Evolutionary conservation across 768 basidiomycete species (phyloP).

Genomic region (Steccherinum ochraceum): DNA sequence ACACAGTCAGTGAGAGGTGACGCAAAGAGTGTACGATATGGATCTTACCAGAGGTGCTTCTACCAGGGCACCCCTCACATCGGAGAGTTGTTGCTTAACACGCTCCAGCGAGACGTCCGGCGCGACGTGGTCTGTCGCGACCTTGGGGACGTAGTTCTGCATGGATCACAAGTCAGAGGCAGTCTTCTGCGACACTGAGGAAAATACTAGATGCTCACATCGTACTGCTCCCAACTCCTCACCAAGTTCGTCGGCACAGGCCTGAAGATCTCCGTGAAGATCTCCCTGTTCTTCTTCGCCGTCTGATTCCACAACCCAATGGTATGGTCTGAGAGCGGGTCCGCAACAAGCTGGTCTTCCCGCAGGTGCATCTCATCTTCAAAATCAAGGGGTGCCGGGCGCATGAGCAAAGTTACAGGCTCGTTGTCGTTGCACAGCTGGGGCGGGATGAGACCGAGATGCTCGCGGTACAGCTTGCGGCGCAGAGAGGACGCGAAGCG

Average conservation of each 20-base stretch:
- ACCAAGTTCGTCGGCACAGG: slow-evolving; percentile 85
- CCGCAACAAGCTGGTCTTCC: slow-evolving; percentile 66
- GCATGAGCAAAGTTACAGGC: slow-evolving; percentile 57
- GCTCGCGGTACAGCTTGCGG: slow-evolving; percentile 83
- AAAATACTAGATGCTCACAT: slow-evolving; percentile 32
- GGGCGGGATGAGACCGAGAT: slow-evolving; percentile 79
- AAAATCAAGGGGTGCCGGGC: slow-evolving; percentile 66
- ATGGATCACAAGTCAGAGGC: neutral
- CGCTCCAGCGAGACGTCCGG: slow-evolving; percentile 58
- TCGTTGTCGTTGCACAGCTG: slow-evolving; percentile 47
- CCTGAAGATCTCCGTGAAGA: slow-evolving; percentile 83
- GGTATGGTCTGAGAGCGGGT: slow-evolving; percentile 66
- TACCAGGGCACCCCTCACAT: slow-evolving; percentile 68
- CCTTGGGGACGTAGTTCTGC: slow-evolving; percentile 72
- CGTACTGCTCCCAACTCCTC: slow-evolving; percentile 71
- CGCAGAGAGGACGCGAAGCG: slow-evolving; percentile 83
- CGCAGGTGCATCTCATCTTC: slow-evolving; percentile 52
- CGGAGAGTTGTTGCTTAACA: slow-evolving; percentile 68
- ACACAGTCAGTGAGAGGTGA: neutral
- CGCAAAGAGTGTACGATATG: slow-evolving; percentile 8
- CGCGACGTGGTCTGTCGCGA: slow-evolving; percentile 76
- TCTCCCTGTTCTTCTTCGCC: slow-evolving; percentile 73
- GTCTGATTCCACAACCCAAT: slow-evolving; percentile 58
- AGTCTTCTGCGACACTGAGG: neutral
- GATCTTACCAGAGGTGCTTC: slow-evolving; percentile 60